Percentiles rank a stretch among this genome's conserved stretches.
phyloP scores from a whole-genome alignment of 2,329 filamentous ascomycete species.

The Cytospora chrysosperma region DNA sequence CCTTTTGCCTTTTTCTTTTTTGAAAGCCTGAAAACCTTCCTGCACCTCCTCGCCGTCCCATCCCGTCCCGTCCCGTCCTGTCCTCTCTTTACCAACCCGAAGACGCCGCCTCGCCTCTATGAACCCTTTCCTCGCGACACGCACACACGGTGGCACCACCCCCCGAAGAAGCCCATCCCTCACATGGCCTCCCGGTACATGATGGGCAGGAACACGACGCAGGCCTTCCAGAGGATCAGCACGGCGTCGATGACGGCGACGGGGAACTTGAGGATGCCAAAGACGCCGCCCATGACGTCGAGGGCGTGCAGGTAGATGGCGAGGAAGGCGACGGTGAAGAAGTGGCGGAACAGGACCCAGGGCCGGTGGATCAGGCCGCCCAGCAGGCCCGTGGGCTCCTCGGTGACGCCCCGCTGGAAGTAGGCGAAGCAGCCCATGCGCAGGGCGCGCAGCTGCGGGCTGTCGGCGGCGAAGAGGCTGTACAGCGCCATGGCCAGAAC shows the following conservation, averaged over 20 bases:
- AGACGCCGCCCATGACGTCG: constrained; percentile 45
- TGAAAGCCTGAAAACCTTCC: not conserved
- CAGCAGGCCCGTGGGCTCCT: constrained; percentile 78
- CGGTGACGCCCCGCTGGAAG: constrained; percentile 74
- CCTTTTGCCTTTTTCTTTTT: not conserved
- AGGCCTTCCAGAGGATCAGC: constrained; percentile 76
- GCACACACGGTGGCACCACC: no score
- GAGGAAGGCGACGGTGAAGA: constrained; percentile 89
- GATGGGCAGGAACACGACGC: constrained; percentile 78
- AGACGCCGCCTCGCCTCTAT: not conserved
- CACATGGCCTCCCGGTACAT: constrained; percentile 65
- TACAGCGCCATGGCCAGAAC: constrained; percentile 97
- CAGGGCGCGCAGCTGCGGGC: constrained; percentile 72
- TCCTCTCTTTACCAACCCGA: not conserved
- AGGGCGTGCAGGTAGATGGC: constrained; percentile 67
- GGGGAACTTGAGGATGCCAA: constrained; percentile 59
- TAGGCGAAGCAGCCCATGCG: constrained; percentile 92
- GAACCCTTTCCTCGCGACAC: no score
- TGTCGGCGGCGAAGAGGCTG: constrained; percentile 82
- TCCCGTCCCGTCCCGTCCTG: no score
- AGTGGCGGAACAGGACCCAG: constrained; percentile 80
- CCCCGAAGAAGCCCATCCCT: no score
- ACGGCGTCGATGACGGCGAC: constrained; percentile 64
- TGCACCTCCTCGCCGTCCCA: not conserved
- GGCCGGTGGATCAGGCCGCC: constrained; percentile 79